Evolutionary conservation across 2,329 filamentous ascomycete genomes (phyloP).

Genomic region (Teratosphaeria gauchensis): DNA sequence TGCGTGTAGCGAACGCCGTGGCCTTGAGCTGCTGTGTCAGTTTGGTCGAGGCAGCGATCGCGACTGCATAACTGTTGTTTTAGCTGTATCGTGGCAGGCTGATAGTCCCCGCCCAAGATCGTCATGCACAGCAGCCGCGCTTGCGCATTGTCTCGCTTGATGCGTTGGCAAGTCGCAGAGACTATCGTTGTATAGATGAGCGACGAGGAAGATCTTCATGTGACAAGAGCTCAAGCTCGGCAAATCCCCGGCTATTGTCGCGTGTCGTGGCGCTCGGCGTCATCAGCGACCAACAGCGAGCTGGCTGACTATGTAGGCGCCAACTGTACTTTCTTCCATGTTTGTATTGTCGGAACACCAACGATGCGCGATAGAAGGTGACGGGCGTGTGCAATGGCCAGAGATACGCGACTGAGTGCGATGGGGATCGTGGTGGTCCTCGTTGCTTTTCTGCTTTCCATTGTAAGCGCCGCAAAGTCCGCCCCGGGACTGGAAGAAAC

Average conservation of each 20-base stretch:
- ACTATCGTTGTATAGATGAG: too few relatives aligned
- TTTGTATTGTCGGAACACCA: background rate
- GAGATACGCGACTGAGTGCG: background rate
- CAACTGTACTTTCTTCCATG: background rate
- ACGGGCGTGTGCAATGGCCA: background rate
- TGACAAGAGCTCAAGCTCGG: background rate
- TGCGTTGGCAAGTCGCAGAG: too few relatives aligned
- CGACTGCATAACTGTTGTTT: too few relatives aligned
- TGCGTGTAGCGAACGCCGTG: too few relatives aligned
- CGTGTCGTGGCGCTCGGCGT: background rate
- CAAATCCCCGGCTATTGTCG: background rate
- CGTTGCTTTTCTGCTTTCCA: slow-evolving; percentile 10
- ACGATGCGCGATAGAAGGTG: background rate
- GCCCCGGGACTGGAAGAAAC: slow-evolving; percentile 55
- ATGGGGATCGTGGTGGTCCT: slow-evolving; percentile 13
- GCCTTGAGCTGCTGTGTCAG: too few relatives aligned
- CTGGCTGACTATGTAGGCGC: background rate
- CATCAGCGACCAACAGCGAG: background rate
- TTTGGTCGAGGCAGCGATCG: too few relatives aligned
- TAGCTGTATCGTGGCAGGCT: too few relatives aligned
- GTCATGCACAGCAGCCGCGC: too few relatives aligned
- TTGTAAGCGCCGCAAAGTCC: slow-evolving; percentile 17
- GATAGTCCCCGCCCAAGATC: too few relatives aligned
- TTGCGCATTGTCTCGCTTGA: too few relatives aligned
- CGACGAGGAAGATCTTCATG: background rate